Evolutionary conservation across 805 yeast genomes (phyloP).

Genomic region (Candida sanyiensis): DNA sequence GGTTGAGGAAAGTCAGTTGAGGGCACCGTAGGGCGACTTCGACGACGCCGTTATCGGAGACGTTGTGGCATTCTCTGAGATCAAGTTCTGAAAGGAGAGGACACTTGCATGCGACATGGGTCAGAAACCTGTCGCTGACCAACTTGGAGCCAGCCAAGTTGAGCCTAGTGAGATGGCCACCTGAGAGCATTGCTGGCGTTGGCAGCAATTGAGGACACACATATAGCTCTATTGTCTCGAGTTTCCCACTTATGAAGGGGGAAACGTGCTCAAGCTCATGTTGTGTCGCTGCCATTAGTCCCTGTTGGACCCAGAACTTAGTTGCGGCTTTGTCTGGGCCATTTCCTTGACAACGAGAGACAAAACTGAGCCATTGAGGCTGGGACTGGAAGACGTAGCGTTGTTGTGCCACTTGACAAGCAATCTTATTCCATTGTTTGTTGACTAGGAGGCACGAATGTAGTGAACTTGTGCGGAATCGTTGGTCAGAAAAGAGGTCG

Average conservation of each 20-base stretch:
- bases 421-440: conserved; percentile 58
- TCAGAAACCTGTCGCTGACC: conserved; percentile 55
- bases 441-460: conserved; percentile 74
- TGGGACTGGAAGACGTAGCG: no score
- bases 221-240: conserved; percentile 72
- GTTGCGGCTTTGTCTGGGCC: no score
- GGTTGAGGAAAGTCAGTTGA: conserved; percentile 53
- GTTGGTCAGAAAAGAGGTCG: no score
- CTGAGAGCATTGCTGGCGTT: conserved; percentile 38
- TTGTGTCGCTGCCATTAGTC: conserved; percentile 51
- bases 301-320: conserved; percentile 58
- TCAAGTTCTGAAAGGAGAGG: conserved; percentile 63
- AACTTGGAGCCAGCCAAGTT: conserved; percentile 66
- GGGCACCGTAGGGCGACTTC: conserved; percentile 59
- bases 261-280: conserved; percentile 45
- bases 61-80: conserved; percentile 73
- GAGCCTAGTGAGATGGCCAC: conserved; percentile 34
- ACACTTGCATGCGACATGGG: conserved; percentile 45
- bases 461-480: no score
- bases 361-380: no score
- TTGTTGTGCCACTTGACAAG: no score
- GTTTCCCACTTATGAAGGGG: conserved; percentile 37
- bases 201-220: conserved; percentile 75
- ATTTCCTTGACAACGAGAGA: no score
- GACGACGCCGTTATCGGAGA: conserved; percentile 71